Percentiles rank a stretch among this genome's conserved stretches.
Evolutionary conservation across 2,329 filamentous ascomycete genomes (phyloP).

Genomic region (Verticillium longisporum): DNA sequence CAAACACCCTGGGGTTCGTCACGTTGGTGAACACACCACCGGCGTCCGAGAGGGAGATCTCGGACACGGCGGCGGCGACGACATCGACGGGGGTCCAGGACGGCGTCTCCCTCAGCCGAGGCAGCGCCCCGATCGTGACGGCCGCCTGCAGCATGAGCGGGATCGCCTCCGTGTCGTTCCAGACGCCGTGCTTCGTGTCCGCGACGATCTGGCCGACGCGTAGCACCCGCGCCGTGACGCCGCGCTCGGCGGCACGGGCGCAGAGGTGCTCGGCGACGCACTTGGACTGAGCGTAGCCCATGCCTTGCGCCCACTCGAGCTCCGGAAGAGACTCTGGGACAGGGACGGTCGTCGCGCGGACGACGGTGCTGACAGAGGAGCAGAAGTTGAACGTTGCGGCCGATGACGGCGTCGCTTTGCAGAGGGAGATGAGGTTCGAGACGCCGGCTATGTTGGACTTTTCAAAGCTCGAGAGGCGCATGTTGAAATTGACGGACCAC

Average conservation of each 20-base stretch:
- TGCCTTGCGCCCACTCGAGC: slow-evolving; percentile 28
- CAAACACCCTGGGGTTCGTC: slow-evolving; percentile 37
- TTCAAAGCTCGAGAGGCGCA: slow-evolving; percentile 42
- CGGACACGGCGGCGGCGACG: slow-evolving; percentile 31
- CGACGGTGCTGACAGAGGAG: slow-evolving; percentile 40
- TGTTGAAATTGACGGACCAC: slow-evolving; percentile 52
- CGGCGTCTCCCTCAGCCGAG: slow-evolving; percentile 34
- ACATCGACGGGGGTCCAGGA: slow-evolving; percentile 40
- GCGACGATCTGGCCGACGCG: slow-evolving; percentile 45
- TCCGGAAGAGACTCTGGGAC: slow-evolving; percentile 28
- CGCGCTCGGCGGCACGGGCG: slow-evolving; percentile 21
- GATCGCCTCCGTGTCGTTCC: slow-evolving; percentile 45
- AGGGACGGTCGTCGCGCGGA: slow-evolving; percentile 18
- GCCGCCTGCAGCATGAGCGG: slow-evolving; percentile 43
- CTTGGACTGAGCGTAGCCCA: slow-evolving; percentile 37
- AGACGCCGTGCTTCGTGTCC: slow-evolving; percentile 37
- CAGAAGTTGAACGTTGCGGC: slow-evolving; percentile 37
- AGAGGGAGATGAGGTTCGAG: slow-evolving; percentile 32
- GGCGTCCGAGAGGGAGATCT: slow-evolving; percentile 23
- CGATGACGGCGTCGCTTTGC: slow-evolving; percentile 9
- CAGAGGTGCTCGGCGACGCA: slow-evolving; percentile 31
- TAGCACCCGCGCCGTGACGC: slow-evolving; percentile 26
- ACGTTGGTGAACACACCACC: slow-evolving; percentile 37
- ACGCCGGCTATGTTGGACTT: slow-evolving; percentile 36
- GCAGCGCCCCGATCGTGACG: slow-evolving; percentile 33